These are phyloP conservation scores for Tulasnella calospora DNA, from an alignment of 768 basidiomycete genomes.

Conservation along the genomic window DNA sequence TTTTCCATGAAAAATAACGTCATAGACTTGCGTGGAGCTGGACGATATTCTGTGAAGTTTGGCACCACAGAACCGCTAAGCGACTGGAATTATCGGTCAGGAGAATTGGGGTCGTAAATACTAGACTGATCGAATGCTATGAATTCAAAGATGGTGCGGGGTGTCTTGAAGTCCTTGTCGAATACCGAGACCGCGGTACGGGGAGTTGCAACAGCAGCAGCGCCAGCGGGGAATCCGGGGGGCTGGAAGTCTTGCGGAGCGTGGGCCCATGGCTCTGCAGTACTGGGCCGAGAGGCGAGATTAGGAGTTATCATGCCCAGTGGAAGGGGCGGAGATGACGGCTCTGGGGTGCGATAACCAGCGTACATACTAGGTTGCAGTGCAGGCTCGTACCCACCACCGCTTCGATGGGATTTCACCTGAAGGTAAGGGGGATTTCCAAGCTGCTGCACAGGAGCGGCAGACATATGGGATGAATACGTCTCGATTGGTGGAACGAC, in stretches of 20 bases:
- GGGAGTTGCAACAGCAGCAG: conserved; percentile 6
- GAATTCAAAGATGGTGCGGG: conserved; percentile 1
- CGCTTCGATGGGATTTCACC: neutral
- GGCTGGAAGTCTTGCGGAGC: conserved; percentile 18
- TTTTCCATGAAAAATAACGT: too few relatives aligned
- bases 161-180: conserved; percentile 16
- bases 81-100: neutral
- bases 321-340: neutral
- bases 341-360: neutral
- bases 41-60: neutral
- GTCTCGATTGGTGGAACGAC: neutral
- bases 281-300: neutral
- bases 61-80: neutral
- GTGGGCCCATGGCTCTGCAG: conserved; percentile 11
- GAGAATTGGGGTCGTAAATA: conserved; percentile 2
- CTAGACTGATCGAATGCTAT: neutral
- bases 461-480: neutral
- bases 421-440: neutral
- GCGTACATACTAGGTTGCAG: neutral
- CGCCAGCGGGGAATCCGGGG: neutral
- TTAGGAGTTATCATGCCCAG: neutral
- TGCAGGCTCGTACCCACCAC: neutral
- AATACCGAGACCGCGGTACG: conserved; percentile 7
- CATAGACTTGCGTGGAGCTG: neutral
- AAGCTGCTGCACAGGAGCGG: neutral